Percentiles rank a stretch among this genome's conserved stretches.
Conservation (phyloP, 2,329 filamentous ascomycete genomes). For the Diaporthe citriasiana region DNA sequence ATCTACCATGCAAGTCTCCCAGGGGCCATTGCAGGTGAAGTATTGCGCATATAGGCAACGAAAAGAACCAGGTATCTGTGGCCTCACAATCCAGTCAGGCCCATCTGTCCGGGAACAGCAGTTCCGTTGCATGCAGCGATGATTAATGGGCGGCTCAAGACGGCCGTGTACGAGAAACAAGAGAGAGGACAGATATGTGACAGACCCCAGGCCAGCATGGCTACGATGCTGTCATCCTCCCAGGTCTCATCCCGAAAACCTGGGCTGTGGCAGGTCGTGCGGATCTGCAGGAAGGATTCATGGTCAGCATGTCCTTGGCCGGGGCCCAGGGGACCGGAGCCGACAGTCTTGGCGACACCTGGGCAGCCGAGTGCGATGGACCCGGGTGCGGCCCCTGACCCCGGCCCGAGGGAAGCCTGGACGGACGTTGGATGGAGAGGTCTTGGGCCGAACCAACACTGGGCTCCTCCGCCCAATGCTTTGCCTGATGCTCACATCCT, state of each 20-base stretch:
- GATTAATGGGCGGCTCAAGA: not conserved
- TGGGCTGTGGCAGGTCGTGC: not conserved
- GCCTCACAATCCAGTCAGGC: not conserved
- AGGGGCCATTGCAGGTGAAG: not conserved
- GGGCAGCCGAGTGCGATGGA: constrained; percentile 19
- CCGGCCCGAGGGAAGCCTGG: constrained; percentile 25
- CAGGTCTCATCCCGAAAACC: too few relatives aligned
- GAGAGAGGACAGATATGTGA: not conserved
- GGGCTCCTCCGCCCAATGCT: not conserved
- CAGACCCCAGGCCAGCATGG: not conserved
- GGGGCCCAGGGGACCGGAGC: constrained; percentile 22
- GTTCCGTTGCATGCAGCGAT: not conserved
- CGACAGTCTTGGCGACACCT: constrained; percentile 24
- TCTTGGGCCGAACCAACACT: constrained; percentile 11
- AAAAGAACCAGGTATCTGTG: not conserved
- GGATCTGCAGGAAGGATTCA: constrained; percentile 11
- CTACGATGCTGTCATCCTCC: not conserved
- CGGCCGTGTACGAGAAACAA: not conserved
- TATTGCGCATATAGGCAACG: not conserved
- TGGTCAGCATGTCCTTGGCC: constrained; percentile 4
- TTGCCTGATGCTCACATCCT: constrained; percentile 3
- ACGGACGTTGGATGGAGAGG: not conserved
- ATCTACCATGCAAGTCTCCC: not conserved
- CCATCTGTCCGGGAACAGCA: not conserved
- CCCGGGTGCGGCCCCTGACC: constrained; percentile 4